Percentiles rank a stretch among this genome's conserved stretches.
These are phyloP conservation scores for Tylopilus vinaceipallidus DNA, from an alignment of 768 basidiomycete genomes.

Conservation along the genomic window DNA sequence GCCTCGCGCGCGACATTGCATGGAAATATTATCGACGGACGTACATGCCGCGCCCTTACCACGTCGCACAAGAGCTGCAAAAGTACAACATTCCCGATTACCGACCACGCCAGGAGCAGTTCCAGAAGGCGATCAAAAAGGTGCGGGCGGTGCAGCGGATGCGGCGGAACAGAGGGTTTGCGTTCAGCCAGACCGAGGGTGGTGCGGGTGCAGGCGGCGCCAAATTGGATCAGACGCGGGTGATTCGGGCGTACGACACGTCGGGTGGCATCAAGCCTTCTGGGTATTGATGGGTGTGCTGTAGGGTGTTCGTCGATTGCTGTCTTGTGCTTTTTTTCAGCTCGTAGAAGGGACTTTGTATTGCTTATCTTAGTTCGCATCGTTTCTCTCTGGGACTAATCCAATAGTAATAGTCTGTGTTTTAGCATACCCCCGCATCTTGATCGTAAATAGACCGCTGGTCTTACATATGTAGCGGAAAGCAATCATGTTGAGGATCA, in stretches of 20 bases:
- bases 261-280: slow-evolving; percentile 70
- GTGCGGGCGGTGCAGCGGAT: slow-evolving; percentile 98
- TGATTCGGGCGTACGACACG: slow-evolving; percentile 88
- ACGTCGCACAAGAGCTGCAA: slow-evolving; percentile 98
- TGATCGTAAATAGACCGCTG: background rate
- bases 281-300: slow-evolving; percentile 52
- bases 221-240: slow-evolving; percentile 79
- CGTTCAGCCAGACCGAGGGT: slow-evolving; percentile 96
- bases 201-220: slow-evolving; percentile 31
- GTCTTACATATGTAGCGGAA: background rate
- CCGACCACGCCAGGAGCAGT: slow-evolving; percentile 96
- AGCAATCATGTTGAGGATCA: too few species aligned
- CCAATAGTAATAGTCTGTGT: too few species aligned
- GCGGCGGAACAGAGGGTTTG: slow-evolving; percentile 95
- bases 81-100: slow-evolving; percentile 98
- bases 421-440: background rate
- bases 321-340: background rate
- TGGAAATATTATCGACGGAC: slow-evolving; percentile 99
- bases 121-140: slow-evolving; percentile 99
- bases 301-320: background rate
- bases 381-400: background rate
- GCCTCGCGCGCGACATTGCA: slow-evolving; percentile 82
- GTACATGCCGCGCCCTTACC: slow-evolving; percentile 89
- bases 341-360: background rate
- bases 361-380: slow-evolving; percentile 1